Evolutionary conservation across 495 filamentous ascomycete species (phyloP).

Genomic region (Neurospora africana): DNA sequence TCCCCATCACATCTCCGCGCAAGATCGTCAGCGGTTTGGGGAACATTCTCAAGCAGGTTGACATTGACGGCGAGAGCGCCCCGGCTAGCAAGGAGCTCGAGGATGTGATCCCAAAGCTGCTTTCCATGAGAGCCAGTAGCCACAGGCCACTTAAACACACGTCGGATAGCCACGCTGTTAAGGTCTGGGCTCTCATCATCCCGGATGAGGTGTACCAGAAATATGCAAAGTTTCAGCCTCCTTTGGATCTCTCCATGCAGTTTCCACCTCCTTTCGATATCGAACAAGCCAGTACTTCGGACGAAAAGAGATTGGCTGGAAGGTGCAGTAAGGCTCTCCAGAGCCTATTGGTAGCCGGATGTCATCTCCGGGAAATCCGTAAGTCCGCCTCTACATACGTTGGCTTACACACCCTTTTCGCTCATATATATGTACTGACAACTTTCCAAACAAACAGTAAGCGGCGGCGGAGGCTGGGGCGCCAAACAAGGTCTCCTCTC

Average conservation of each 20-base stretch:
- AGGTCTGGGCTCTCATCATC: slow-evolving; percentile 68
- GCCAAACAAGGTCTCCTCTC: slow-evolving; percentile 74
- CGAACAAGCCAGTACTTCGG: background rate
- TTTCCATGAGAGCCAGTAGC: slow-evolving; percentile 27
- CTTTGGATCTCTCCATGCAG: background rate
- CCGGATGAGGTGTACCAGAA: slow-evolving; percentile 20
- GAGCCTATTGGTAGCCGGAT: slow-evolving; percentile 28
- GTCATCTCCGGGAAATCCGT: slow-evolving; percentile 52
- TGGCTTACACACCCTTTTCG: background rate
- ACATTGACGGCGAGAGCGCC: slow-evolving; percentile 36
- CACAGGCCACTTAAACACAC: background rate
- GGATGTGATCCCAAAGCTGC: slow-evolving; percentile 47
- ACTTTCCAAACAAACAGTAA: slow-evolving; percentile 38
- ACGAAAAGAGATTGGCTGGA: background rate
- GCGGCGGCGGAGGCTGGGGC: slow-evolving; percentile 88
- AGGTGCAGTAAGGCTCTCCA: background rate
- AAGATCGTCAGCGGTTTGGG: slow-evolving; percentile 60
- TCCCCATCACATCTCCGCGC: slow-evolving; percentile 55
- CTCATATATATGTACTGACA: background rate
- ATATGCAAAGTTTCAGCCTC: background rate
- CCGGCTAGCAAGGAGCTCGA: slow-evolving; percentile 76
- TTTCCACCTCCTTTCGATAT: background rate
- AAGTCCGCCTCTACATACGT: slow-evolving; percentile 11
- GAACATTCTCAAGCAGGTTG: slow-evolving; percentile 67
- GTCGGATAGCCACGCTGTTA: slow-evolving; percentile 35